phyloP scores from a whole-genome alignment of 2,329 filamentous ascomycete genomes.

The Pseudocercospora musae region DNA sequence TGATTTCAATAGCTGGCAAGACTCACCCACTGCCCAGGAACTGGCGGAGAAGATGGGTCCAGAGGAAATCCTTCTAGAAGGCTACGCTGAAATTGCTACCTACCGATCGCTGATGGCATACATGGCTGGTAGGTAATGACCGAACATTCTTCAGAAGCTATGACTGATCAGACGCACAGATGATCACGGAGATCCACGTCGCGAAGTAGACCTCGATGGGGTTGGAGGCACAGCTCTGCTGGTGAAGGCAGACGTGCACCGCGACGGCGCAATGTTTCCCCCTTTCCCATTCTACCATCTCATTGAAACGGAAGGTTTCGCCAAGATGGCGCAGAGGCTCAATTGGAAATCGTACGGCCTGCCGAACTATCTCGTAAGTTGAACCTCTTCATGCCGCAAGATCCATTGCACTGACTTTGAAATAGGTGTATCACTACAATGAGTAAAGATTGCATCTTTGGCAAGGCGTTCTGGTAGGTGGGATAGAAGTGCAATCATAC shows the following conservation, averaged over 20 bases:
- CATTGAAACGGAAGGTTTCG: conserved; percentile 96
- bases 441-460: conserved; percentile 12
- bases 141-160: neutral
- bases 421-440: conserved; percentile 24
- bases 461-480: neutral
- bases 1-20: conserved; percentile 97
- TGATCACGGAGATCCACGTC: conserved; percentile 30
- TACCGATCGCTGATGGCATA: conserved; percentile 90
- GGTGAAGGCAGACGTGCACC: conserved; percentile 94
- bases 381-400: neutral
- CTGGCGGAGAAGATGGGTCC: conserved; percentile 77
- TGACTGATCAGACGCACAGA: conserved; percentile 20
- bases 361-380: conserved; percentile 88
- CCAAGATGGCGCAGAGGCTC: conserved; percentile 89
- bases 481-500: neutral
- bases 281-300: conserved; percentile 94
- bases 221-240: conserved; percentile 89
- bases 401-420: neutral
- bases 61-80: conserved; percentile 90
- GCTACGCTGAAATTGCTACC: conserved; percentile 88
- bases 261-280: conserved; percentile 98
- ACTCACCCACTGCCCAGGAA: conserved; percentile 74
- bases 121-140: conserved; percentile 56
- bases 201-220: conserved; percentile 70
- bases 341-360: conserved; percentile 84